Evolutionary conservation across 441 rosid genomes (phyloP), one percentile per base, ranked within the genome.

Genomic region (Corymbia calophylla): DNA sequence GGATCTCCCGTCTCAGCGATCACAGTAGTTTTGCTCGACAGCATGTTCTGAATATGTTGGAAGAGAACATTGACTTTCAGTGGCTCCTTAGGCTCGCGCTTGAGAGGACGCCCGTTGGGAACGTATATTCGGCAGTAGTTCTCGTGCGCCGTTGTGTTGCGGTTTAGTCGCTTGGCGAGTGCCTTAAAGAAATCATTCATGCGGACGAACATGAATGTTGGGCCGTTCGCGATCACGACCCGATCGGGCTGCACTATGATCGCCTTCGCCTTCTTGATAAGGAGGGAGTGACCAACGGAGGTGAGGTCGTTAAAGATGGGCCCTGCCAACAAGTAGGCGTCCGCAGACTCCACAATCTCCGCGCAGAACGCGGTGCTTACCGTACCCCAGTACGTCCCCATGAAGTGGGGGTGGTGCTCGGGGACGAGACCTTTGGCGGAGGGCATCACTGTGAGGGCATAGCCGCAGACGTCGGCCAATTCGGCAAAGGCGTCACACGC

Each of bases 241-340:
- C 87, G 54, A 49, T 88, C 87, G 0, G 89, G 87, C 51, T 77
- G 87, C 15, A 77, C 89, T 53, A 88, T 77, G 56, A 81, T 88
- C 32, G 62, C 86, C 89, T 88, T 88, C 89, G 55, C 89, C 27
- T 88, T 88, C 73, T 80, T 88, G 87, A 88, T 29, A n/a, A 88
- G 86, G 89, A 70, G 64, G 19, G 86, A 66, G 64, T 66, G 32
- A 10, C 89, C 53, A 16, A 88, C 64, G 21, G 86, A 49, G 66
- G 62, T 70, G 47, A 48, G 4, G 39, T 88, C 89, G 12, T 53
- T 51, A 35, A 88, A 87, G 29, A 88, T 68, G 62, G 89, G 89
- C 11, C 89, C 86, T 5, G 51, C 53, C 17, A 88, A 88, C 58
- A 88, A 29, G 60, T 70, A 88, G 5, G 86, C 89, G 35, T 88